These are phyloP conservation scores for Geotrichum histeridarum DNA, from an alignment of 1,139 yeast genomes.

Conservation along the genomic window DNA sequence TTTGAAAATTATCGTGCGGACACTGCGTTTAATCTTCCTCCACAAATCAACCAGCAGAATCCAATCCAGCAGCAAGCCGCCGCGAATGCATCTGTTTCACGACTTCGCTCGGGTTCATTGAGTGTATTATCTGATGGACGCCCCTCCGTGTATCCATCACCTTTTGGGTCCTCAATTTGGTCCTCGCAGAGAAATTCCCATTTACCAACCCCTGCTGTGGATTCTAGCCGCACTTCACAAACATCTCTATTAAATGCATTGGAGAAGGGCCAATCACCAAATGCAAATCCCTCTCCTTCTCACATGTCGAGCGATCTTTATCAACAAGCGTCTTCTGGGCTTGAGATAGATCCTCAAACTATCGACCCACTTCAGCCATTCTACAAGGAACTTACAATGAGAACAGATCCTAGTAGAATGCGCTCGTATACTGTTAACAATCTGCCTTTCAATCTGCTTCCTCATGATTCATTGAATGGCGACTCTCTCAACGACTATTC, in stretches of 20 bases:
- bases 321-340: conserved; percentile 5
- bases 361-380: conserved; percentile 36
- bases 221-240: conserved; percentile 21
- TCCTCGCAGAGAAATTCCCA: conserved; percentile 24
- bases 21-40: conserved; percentile 20
- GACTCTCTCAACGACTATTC: conserved; percentile 11
- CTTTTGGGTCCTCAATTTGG: conserved; percentile 37
- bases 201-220: conserved; percentile 15
- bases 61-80: conserved; percentile 4
- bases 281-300: conserved; percentile 16
- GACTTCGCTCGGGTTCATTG: conserved; percentile 36
- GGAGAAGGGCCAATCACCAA: conserved; percentile 8
- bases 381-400: conserved; percentile 31
- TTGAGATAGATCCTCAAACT: conserved; percentile 5
- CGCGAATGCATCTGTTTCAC: conserved; percentile 19
- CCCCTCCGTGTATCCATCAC: conserved; percentile 29
- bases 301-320: conserved; percentile 10
- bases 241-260: conserved; percentile 20
- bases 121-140: conserved; percentile 26
- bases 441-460: conserved; percentile 28
- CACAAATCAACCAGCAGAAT: conserved; percentile 10
- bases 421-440: conserved; percentile 40
- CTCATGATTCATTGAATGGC: conserved; percentile 21
- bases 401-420: conserved; percentile 38
- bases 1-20: conserved; percentile 17